Percentiles rank a stretch among this genome's conserved stretches.
phyloP scores from a whole-genome alignment of 1,284 basidiomycete genomes.

The Leccinum subfulvum region DNA sequence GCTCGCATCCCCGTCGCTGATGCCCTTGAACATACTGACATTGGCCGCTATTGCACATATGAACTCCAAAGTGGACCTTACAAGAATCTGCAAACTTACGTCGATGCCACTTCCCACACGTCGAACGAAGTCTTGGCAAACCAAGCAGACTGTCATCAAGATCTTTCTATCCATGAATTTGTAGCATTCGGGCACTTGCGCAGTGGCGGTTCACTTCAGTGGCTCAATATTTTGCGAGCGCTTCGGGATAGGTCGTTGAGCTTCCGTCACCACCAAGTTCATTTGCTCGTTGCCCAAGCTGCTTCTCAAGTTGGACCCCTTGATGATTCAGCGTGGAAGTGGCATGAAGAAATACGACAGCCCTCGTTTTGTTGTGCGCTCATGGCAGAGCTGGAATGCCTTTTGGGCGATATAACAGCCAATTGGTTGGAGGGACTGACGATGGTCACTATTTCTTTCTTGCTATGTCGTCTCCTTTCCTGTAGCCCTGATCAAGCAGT shows the following conservation, averaged over 20 bases:
- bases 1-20: conserved; percentile 10
- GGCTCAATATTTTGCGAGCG: conserved; percentile 48
- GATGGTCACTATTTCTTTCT: conserved; percentile 36
- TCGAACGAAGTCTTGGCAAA: conserved; percentile 43
- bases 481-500: conserved; percentile 18
- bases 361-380: conserved; percentile 35
- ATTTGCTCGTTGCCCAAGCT: conserved; percentile 41
- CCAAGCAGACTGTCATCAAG: conserved; percentile 38
- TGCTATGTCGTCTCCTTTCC: conserved; percentile 38
- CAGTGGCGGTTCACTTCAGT: conserved; percentile 44
- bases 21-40: neutral
- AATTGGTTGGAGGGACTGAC: conserved; percentile 46
- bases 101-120: conserved; percentile 38
- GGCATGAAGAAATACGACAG: conserved; percentile 35
- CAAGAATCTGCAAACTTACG: conserved; percentile 35
- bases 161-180: conserved; percentile 43
- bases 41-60: conserved; percentile 32
- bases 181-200: conserved; percentile 43
- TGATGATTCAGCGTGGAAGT: conserved; percentile 21
- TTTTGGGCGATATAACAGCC: conserved; percentile 31
- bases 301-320: conserved; percentile 42
- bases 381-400: conserved; percentile 32
- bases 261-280: conserved; percentile 39
- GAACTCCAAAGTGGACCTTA: conserved; percentile 36
- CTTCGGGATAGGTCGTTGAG: conserved; percentile 37